phyloP scores from a whole-genome alignment of 1,139 yeast species.

The Yamadazyma epiphylla region DNA sequence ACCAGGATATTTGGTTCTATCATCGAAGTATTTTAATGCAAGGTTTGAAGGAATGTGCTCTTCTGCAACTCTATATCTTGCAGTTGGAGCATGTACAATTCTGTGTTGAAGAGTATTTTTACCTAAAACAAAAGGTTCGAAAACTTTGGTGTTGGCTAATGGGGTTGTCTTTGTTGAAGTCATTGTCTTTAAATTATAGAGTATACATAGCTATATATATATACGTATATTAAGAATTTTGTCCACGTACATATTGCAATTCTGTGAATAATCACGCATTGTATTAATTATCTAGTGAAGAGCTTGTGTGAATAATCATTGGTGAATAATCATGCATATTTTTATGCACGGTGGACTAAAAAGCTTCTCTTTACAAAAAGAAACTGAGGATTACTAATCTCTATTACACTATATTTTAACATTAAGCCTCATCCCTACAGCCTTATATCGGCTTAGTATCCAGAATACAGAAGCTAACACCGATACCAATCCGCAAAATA shows the following conservation, averaged over 20 bases:
- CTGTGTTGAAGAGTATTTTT: constrained; percentile 32
- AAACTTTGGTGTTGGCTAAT: constrained; percentile 25
- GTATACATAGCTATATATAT: too few species aligned
- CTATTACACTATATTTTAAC: constrained; percentile 23
- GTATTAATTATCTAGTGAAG: too few species aligned
- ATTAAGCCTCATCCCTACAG: constrained; percentile 30
- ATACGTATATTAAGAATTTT: too few species aligned
- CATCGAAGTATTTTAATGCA: constrained; percentile 46
- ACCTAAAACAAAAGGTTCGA: constrained; percentile 49
- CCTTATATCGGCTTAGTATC: constrained; percentile 26
- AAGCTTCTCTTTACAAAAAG: too few species aligned
- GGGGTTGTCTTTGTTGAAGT: too few species aligned
- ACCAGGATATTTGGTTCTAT: constrained; percentile 52
- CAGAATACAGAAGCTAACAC: constrained; percentile 27
- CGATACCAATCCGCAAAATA: constrained; percentile 32
- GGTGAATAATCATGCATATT: too few species aligned
- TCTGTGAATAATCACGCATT: too few species aligned
- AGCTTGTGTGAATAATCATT: too few species aligned
- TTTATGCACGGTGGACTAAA: too few species aligned
- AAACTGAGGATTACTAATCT: constrained; percentile 1
- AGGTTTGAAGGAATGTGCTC: constrained; percentile 45
- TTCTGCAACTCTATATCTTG: constrained; percentile 44
- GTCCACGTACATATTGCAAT: too few species aligned
- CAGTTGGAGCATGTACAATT: constrained; percentile 51
- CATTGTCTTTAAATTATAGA: too few species aligned